Conservation (phyloP, 345 rosid genomes). For the Hibiscus trionum region DNA sequence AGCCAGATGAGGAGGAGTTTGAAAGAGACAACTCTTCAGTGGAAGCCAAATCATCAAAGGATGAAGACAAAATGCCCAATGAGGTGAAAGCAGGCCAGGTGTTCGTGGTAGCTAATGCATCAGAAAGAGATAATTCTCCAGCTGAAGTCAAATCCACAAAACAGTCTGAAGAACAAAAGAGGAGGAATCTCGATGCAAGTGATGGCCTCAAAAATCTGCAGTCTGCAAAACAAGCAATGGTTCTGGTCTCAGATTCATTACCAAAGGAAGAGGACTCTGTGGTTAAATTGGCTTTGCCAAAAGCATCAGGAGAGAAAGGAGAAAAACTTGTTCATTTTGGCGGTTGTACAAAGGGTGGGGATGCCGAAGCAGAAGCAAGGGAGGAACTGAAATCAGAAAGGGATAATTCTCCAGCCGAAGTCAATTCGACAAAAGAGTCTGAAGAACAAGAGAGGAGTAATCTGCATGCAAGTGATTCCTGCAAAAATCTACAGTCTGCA, state of each 20-base stretch:
- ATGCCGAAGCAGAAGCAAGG: constrained; percentile 1
- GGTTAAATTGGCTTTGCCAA: not conserved
- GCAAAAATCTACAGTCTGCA: constrained; percentile 1
- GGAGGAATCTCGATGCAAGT: not conserved
- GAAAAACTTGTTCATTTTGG: constrained; percentile 15
- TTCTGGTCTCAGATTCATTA: constrained; percentile 13
- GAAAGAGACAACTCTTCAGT: constrained; percentile 14
- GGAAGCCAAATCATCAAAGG: constrained; percentile 17
- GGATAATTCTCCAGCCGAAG: constrained; percentile 3
- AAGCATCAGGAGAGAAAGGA: constrained; percentile 13
- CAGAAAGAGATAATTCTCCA: constrained; percentile 7
- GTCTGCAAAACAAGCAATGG: constrained; percentile 14
- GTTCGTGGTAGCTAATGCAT: not conserved
- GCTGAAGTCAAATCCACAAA: constrained; percentile 1
- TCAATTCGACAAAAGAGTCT: not conserved
- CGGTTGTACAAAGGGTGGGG: constrained; percentile 8
- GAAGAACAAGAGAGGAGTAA: not conserved
- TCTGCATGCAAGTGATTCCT: not conserved
- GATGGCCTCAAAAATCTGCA: not conserved
- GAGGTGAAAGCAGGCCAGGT: constrained; percentile 8
- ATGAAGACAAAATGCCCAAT: not conserved
- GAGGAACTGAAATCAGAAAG: not conserved
- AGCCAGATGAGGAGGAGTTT: constrained; percentile 33
- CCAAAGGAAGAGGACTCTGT: constrained; percentile 10
- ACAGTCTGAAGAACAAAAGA: not conserved